A percentile compares a stretch with the other conserved stretches of the same genome.
Evolutionary conservation across 352 stramenopile species (phyloP).

Genomic region (Globisporangium mamillatum): DNA sequence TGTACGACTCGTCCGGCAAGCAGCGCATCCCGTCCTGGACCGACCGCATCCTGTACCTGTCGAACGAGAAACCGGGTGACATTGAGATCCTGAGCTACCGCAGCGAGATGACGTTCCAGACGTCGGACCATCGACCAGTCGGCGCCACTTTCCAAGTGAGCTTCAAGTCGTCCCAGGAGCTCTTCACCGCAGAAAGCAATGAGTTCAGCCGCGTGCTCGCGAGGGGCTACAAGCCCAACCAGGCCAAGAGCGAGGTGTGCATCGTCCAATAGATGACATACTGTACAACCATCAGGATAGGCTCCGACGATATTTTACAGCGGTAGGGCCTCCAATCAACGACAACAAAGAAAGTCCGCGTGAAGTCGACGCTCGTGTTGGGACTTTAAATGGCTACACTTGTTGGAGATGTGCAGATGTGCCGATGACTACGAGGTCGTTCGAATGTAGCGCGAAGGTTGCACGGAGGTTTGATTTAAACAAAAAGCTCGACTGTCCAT

Average conservation of each 20-base stretch:
- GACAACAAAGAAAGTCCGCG: too few species aligned
- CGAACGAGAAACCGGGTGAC: constrained; percentile 47
- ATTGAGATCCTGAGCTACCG: constrained; percentile 63
- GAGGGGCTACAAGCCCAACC: constrained; percentile 25
- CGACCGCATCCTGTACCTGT: constrained; percentile 90
- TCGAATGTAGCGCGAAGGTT: too few species aligned
- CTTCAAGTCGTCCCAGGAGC: constrained; percentile 23
- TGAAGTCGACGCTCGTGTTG: too few species aligned
- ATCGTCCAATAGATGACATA: constrained; percentile 17
- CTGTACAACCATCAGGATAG: too few species aligned
- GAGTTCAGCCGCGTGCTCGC: constrained; percentile 31
- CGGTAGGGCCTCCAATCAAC: too few species aligned
- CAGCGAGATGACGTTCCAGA: constrained; percentile 64
- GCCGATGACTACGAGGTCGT: too few species aligned
- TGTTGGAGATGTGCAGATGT: too few species aligned
- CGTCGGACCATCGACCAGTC: constrained; percentile 73
- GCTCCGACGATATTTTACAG: too few species aligned
- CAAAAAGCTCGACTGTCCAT: too few species aligned
- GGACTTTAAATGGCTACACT: too few species aligned
- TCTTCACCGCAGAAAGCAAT: background rate
- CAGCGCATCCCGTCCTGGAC: constrained; percentile 95
- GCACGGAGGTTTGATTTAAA: too few species aligned
- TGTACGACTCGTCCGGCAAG: constrained; percentile 94
- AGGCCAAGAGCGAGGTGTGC: constrained; percentile 45
- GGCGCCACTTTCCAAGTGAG: constrained; percentile 60